These are phyloP conservation scores for Botrytis sinoallii DNA, from an alignment of 2,329 filamentous ascomycete species.

Conservation along the genomic window DNA sequence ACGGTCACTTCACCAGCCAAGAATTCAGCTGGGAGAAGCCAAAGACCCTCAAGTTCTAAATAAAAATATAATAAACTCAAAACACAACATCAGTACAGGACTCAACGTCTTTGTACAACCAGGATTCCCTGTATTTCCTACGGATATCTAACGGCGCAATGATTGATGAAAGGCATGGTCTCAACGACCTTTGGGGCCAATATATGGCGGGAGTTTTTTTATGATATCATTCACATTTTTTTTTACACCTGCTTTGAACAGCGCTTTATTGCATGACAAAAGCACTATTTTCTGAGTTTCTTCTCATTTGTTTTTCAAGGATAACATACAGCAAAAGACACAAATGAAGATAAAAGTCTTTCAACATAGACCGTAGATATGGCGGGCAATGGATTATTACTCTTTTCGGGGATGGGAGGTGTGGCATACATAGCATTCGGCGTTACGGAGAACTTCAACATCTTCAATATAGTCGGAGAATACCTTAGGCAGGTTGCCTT, in stretches of 20 bases:
- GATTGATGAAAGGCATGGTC: constrained; percentile 37
- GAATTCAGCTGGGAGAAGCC: constrained; percentile 97
- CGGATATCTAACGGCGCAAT: constrained; percentile 37
- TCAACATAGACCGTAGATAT: constrained; percentile 41
- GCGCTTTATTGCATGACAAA: constrained; percentile 6
- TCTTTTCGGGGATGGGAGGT: constrained; percentile 22
- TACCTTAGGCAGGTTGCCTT: neutral
- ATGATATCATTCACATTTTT: constrained; percentile 22
- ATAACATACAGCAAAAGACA: constrained; percentile 17
- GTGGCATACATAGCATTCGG: constrained; percentile 37
- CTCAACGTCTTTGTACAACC: constrained; percentile 36
- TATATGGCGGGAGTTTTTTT: constrained; percentile 29
- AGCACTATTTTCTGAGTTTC: neutral
- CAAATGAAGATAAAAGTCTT: constrained; percentile 37
- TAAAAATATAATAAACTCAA: constrained; percentile 26
- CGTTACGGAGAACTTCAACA: constrained; percentile 41
- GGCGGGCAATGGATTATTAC: constrained; percentile 14
- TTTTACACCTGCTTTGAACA: constrained; percentile 24
- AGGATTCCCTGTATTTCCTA: constrained; percentile 31
- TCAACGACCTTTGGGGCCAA: constrained; percentile 37
- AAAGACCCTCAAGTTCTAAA: constrained; percentile 88
- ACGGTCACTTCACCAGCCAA: constrained; percentile 99
- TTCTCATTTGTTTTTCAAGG: constrained; percentile 6
- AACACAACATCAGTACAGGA: constrained; percentile 32
- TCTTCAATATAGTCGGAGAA: constrained; percentile 35